Conservation (phyloP, 2,329 filamentous ascomycete genomes). For the Penicillium corylophilum region DNA sequence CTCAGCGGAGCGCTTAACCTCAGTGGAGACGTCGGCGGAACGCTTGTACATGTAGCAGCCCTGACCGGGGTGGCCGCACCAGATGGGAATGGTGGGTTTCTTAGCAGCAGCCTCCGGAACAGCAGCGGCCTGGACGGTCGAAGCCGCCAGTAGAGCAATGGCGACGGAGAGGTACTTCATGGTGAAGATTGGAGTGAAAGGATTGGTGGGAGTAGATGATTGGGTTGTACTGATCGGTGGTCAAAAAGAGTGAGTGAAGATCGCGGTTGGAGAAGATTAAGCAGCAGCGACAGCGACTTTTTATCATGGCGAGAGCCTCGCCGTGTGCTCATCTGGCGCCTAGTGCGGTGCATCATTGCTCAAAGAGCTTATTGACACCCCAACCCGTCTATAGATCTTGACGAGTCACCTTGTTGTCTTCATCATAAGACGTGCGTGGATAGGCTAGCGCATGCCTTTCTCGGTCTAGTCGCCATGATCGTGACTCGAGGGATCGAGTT, state of each 20-base stretch:
- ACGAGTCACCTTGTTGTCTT: neutral
- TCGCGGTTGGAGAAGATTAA: neutral
- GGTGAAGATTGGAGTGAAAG: constrained; percentile 22
- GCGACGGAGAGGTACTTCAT: constrained; percentile 53
- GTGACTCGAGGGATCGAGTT: neutral
- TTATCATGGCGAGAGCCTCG: constrained; percentile 3
- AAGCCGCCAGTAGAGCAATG: constrained; percentile 43
- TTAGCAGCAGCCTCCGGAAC: neutral
- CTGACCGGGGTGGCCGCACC: constrained; percentile 32
- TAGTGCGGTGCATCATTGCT: neutral
- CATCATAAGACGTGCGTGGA: neutral
- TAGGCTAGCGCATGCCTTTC: neutral
- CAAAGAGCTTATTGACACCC: constrained; percentile 9
- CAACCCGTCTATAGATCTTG: constrained; percentile 2
- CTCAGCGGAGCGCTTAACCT: constrained; percentile 34
- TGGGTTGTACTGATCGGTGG: constrained; percentile 6
- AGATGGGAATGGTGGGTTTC: constrained; percentile 20
- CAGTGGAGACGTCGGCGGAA: constrained; percentile 24
- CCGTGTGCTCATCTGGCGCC: neutral
- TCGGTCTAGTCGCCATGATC: neutral
- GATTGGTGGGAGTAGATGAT: constrained; percentile 11
- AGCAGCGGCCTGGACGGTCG: constrained; percentile 32
- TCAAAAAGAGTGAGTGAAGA: constrained; percentile 12
- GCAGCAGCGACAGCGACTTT: neutral
- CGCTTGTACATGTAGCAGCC: constrained; percentile 31